These are phyloP conservation scores for Acacia pycnantha DNA, from an alignment of 331 rosid species.

Conservation along the genomic window DNA sequence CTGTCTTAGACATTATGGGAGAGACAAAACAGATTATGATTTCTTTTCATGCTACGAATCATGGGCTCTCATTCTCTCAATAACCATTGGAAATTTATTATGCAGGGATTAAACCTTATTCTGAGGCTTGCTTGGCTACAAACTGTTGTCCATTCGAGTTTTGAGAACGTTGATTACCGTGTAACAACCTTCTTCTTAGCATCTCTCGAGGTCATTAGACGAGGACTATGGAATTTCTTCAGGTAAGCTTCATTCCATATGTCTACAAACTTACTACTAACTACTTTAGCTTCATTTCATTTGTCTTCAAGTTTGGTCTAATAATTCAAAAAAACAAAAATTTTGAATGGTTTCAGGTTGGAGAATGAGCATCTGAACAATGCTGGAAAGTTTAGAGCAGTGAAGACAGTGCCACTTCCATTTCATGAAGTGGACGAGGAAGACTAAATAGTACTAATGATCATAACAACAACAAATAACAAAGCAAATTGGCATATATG, in stretches of 20 bases:
- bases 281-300: no score
- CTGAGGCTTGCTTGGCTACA: constrained; percentile 98
- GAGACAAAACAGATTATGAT: constrained; percentile 10
- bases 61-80: constrained; percentile 22
- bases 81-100: constrained; percentile 38
- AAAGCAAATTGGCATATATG: constrained; percentile 38
- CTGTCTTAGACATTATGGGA: constrained; percentile 6
- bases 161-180: constrained; percentile 77
- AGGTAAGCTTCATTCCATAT: constrained; percentile 44
- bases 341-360: constrained; percentile 57
- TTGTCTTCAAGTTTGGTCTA: not conserved
- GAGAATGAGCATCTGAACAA: constrained; percentile 99
- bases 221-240: constrained; percentile 98
- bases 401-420: constrained; percentile 90
- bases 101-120: constrained; percentile 88
- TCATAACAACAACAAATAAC: not conserved
- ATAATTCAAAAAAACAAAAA: not conserved
- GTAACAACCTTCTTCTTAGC: constrained; percentile 88
- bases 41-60: constrained; percentile 14
- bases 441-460: constrained; percentile 39
- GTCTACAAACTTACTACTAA: not conserved
- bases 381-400: constrained; percentile 99
- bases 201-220: constrained; percentile 87
- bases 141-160: constrained; percentile 90
- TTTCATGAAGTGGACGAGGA: constrained; percentile 96